Conservation (phyloP, 192 early-diverging fungal genomes). For the Funneliformis mosseae region DNA sequence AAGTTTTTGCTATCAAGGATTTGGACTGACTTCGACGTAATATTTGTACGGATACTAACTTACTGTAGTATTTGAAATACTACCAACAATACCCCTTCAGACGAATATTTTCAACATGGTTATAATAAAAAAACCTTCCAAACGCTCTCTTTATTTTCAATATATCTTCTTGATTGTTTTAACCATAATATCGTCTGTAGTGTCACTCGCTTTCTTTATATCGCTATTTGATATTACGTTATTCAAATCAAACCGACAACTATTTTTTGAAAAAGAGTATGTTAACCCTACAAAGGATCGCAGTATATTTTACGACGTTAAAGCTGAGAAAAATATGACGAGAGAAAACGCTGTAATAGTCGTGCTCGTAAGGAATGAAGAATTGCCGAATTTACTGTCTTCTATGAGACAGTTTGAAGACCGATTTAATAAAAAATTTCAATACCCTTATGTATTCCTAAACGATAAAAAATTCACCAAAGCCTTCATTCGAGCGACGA, state of each 20-base stretch:
- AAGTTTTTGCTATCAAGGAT: too few relatives aligned
- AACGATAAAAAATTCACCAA: conserved; percentile 78
- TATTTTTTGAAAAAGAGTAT: conserved; percentile 12
- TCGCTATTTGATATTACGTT: not conserved
- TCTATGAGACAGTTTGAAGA: conserved; percentile 72
- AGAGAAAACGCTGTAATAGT: conserved; percentile 70
- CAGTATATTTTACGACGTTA: not conserved
- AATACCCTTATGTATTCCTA: conserved; percentile 85
- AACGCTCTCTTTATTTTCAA: too few relatives aligned
- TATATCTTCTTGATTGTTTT: too few relatives aligned
- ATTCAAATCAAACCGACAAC: not conserved
- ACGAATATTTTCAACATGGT: too few relatives aligned
- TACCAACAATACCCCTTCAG: too few relatives aligned
- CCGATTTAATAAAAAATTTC: conserved; percentile 70
- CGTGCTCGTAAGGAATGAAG: conserved; percentile 71
- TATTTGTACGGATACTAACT: too few relatives aligned
- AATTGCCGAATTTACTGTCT: conserved; percentile 63
- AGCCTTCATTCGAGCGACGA: conserved; percentile 63
- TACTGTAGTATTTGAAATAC: too few relatives aligned
- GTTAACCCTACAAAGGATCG: not conserved
- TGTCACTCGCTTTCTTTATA: not conserved
- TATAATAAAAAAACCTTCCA: too few relatives aligned
- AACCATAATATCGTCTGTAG: too few relatives aligned
- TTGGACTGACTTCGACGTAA: too few relatives aligned
- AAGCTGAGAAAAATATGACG: not conserved